Conservation (phyloP, 768 basidiomycete species). For the Termitomyces sp. region DNA sequence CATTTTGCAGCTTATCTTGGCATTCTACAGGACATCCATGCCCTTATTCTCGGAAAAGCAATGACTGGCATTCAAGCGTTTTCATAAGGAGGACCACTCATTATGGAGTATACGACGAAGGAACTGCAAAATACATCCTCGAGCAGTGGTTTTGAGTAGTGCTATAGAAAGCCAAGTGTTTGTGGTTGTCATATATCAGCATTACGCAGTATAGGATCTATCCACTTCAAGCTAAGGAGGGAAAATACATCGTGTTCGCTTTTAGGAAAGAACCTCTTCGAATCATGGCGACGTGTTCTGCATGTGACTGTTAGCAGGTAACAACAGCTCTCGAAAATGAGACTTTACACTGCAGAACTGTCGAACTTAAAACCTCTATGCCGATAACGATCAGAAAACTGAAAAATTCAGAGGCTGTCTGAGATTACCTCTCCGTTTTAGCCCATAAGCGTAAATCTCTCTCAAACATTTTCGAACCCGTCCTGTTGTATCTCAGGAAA, state of each 20-base stretch:
- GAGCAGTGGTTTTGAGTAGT: neutral
- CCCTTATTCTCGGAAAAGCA: constrained; percentile 91
- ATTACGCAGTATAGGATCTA: constrained; percentile 68
- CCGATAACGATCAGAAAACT: neutral
- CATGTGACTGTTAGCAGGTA: neutral
- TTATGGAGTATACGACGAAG: neutral
- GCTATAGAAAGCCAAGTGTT: neutral
- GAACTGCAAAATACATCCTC: neutral
- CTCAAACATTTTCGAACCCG: constrained; percentile 87
- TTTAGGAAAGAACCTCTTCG: constrained; percentile 49
- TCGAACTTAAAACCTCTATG: constrained; percentile 77
- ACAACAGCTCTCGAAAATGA: neutral
- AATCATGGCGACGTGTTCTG: constrained; percentile 62
- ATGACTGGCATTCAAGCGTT: constrained; percentile 90
- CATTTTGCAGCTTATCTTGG: constrained; percentile 7
- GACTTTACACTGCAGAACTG: constrained; percentile 67
- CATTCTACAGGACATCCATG: constrained; percentile 68
- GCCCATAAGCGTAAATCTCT: constrained; percentile 76
- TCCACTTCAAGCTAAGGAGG: constrained; percentile 60
- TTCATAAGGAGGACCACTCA: constrained; percentile 34
- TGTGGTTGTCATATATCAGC: constrained; percentile 44
- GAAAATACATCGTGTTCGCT: constrained; percentile 73
- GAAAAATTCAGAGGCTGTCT: neutral
- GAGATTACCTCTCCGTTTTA: constrained; percentile 50
- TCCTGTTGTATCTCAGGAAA: constrained; percentile 36